These are phyloP conservation scores for Ceratocystis huliohia DNA, from an alignment of 2,329 filamentous ascomycete genomes.

Conservation along the genomic window DNA sequence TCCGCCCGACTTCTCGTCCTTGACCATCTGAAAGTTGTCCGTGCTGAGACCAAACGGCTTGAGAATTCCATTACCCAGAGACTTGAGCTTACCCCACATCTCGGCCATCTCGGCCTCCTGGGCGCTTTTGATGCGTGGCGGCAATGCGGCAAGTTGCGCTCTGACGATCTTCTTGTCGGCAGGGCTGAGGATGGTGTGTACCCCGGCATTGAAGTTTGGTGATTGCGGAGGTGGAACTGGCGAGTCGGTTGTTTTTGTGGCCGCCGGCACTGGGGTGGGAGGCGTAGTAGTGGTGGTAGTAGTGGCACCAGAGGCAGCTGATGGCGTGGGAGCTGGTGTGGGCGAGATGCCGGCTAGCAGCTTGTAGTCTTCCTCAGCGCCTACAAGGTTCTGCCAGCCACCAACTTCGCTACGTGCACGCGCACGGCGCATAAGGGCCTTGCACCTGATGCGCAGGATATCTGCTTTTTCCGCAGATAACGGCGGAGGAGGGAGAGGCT, in stretches of 20 bases:
- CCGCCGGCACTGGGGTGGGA: not conserved
- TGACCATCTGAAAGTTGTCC: constrained; percentile 85
- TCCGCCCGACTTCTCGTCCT: constrained; percentile 78
- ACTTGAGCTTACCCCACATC: constrained; percentile 95
- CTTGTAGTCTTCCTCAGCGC: constrained; percentile 70
- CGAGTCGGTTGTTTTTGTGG: not conserved
- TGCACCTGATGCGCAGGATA: constrained; percentile 64
- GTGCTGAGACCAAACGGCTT: constrained; percentile 91
- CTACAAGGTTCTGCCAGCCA: constrained; percentile 68
- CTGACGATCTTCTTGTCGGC: constrained; percentile 58
- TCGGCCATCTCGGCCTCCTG: constrained; percentile 82
- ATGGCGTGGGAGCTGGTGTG: constrained; percentile 31
- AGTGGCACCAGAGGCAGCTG: not conserved
- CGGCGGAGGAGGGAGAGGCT: constrained; percentile 27
- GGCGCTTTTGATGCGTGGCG: constrained; percentile 57
- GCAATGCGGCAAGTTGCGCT: constrained; percentile 52
- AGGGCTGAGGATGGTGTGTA: constrained; percentile 39
- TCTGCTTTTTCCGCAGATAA: constrained; percentile 36
- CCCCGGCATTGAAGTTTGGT: not conserved
- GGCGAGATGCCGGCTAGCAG: constrained; percentile 34
- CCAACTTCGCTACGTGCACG: constrained; percentile 57
- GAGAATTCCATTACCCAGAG: constrained; percentile 79
- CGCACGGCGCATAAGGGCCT: constrained; percentile 69
- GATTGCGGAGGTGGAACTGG: not conserved
- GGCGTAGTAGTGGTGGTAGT: not conserved